Base-by-base conservation (phyloP, 345 rosid genomes). In the Gossypium bickii region DNA sequence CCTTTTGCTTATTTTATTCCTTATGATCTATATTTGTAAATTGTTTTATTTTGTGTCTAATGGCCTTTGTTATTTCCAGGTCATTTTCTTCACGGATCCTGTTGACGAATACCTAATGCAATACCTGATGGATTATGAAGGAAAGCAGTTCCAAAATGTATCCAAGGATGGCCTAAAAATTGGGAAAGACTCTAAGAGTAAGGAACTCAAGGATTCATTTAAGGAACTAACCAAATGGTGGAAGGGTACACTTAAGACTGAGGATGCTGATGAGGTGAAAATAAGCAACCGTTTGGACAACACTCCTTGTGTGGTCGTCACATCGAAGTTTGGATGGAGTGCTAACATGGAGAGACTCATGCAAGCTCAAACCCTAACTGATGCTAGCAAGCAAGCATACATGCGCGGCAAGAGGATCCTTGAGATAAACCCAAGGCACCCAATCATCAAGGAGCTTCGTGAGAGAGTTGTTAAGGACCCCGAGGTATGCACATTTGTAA, bases 91-190 rank as follows among this genome's bases (percentile, higher is more conserved):
- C 93, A 95, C 91, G 0, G 99, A 93, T 83, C 97, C 98, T 2
- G 98, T 93, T 69, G 99, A 93, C 75, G 98, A 95, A 71, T 93
- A 95, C 86, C 81, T 95, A 88, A 93, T 93, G 99, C 99, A 93
- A 83, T 95, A 95, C 75, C 81, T 93, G 83, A 95, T 95, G 98
- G 99, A 95, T 44, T 93, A 95, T 75, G 97, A 93, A 74, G 97
- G 87, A 78, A 90, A 85, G 75, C 90, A 95, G 71, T 95, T 95
- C 87, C 99, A 95, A 80, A 95, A 95, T 80, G 99, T 93, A 55
- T 93, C 97, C 47, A 91, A 95, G 77, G 99, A 95, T 85, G 99
- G 98, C 27, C 80, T 95, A 53, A 93, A 95, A 76, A 86, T 95
- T 24, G 97, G 93, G 64, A 92, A 92, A 79, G 96, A 83, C 82